A percentile compares a stretch with the other conserved stretches of the same genome.
Conservation (phyloP, 495 filamentous ascomycete genomes). For the Aspergillus olivimuriae region DNA sequence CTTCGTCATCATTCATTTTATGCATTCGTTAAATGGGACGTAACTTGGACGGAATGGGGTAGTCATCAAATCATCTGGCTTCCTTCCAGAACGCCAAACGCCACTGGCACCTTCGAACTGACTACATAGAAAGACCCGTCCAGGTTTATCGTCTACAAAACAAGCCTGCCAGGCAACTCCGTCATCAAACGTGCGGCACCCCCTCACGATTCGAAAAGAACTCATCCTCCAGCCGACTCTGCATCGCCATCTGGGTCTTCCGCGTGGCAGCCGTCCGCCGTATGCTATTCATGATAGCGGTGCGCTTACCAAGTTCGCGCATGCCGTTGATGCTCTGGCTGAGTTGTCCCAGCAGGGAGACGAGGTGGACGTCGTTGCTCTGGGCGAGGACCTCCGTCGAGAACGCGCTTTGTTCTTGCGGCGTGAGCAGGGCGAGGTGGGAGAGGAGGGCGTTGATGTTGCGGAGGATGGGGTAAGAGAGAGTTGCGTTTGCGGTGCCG, state of each 20-base stretch:
- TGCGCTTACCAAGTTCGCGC: conserved; percentile 67
- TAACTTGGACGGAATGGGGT: too few species aligned
- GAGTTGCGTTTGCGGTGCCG: conserved; percentile 13
- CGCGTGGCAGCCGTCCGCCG: conserved; percentile 23
- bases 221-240: conserved; percentile 25
- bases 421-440: conserved; percentile 47
- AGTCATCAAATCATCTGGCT: too few species aligned
- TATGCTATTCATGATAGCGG: conserved; percentile 51
- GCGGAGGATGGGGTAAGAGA: conserved; percentile 48
- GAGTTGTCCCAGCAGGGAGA: conserved; percentile 63
- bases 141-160: too few species aligned
- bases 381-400: conserved; percentile 60
- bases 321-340: conserved; percentile 60
- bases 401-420: conserved; percentile 49
- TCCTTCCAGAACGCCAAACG: too few species aligned
- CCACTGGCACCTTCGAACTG: too few species aligned
- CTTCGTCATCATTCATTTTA: too few species aligned
- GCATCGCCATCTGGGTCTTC: conserved; percentile 20
- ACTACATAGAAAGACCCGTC: too few species aligned
- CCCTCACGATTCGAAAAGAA: conserved; percentile 12
- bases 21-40: too few species aligned
- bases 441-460: conserved; percentile 50
- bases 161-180: too few species aligned
- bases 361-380: conserved; percentile 69
- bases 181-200: conserved; percentile 3